phyloP scores from a whole-genome alignment of 495 filamentous ascomycete genomes.

The Wilcoxina mikolae region DNA sequence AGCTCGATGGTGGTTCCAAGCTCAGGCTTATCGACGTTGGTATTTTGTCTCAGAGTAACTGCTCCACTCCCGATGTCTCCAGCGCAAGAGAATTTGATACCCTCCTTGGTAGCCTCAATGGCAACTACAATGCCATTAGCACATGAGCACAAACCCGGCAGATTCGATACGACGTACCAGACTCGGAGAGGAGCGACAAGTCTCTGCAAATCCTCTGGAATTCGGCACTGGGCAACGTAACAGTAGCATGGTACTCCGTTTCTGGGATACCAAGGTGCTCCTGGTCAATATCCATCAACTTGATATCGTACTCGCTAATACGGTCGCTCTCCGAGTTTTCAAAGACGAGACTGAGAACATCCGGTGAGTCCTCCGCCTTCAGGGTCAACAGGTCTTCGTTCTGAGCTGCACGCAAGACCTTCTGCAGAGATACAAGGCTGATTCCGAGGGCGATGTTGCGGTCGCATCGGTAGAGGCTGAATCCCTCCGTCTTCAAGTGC shows the following conservation, averaged over 20 bases:
- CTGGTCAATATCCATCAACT: slow-evolving; percentile 99
- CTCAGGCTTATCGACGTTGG: slow-evolving; percentile 79
- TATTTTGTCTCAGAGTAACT: slow-evolving; percentile 78
- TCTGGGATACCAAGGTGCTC: slow-evolving; percentile 98
- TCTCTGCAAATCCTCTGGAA: slow-evolving; percentile 93
- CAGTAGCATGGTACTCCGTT: slow-evolving; percentile 87
- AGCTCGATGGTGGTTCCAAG: slow-evolving; percentile 78
- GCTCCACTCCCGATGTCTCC: slow-evolving; percentile 94
- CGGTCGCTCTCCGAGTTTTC: slow-evolving; percentile 82
- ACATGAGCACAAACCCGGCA: neutral
- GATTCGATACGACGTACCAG: slow-evolving; percentile 67
- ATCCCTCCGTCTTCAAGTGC: slow-evolving; percentile 89
- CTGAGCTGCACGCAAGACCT: slow-evolving; percentile 88
- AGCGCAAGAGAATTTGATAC: slow-evolving; percentile 83
- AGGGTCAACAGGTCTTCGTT: slow-evolving; percentile 90
- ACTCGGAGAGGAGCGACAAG: slow-evolving; percentile 80
- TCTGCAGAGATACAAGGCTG: slow-evolving; percentile 89
- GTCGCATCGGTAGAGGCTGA: slow-evolving; percentile 96
- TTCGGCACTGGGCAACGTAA: slow-evolving; percentile 75
- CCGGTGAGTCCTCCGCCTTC: slow-evolving; percentile 93
- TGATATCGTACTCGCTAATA: slow-evolving; percentile 96
- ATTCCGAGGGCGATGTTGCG: slow-evolving; percentile 97
- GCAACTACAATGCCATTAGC: slow-evolving; percentile 44
- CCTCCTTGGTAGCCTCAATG: slow-evolving; percentile 94
- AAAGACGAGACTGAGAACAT: slow-evolving; percentile 88